Evolutionary conservation across 1,284 basidiomycete species (phyloP), one percentile per base, ranked within the genome.

Genomic region (Pseudomicrostroma phylloplanum): DNA sequence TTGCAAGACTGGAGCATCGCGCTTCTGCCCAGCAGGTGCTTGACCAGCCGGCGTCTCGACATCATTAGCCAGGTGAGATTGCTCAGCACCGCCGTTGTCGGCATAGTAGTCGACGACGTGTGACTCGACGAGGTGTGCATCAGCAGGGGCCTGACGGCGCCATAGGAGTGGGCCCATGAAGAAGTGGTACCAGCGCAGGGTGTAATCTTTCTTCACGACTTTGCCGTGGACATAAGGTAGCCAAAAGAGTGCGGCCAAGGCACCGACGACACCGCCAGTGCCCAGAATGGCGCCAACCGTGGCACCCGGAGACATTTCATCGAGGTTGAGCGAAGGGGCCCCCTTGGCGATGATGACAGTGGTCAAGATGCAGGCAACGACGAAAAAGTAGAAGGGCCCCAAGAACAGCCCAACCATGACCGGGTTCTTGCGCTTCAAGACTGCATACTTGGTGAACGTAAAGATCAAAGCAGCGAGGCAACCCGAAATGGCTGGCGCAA

Each of bases 271-370:
- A 19, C 58, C 57, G 1, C 55, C 67, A 0, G 67, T 68, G 12
- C 67, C 68, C 40, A 70, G 40, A 26, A 66, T 61, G 6, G 65
- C 67, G 11, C 43, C 65, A 12, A 59, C 59, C 6, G 62, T 63
- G 1, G 59, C 65, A 3, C 57, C 21, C 8, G 68, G 56, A 7
- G 67, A 63, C 12, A 68, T 41, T 46, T 68, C 54, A 40, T 70
- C 65, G 13, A 72, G 51, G 17, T 67, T 58, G 49, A 68, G 66
- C 58, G 65, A 66, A 11, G 66, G 67, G 2, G 68, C 62, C n/a
- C 67, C 70, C 51, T 70, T 65, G 42, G 63, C 64, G 53, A 70
- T 66, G 60, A 70, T 68, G 30, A 66, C 62, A 1, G 60, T 56
- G 41, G 70, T 65, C 21, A 70, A 46, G 9, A 72, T 51, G 41